phyloP scores from a whole-genome alignment of 2,329 filamentous ascomycete species.

The Plectosphaerella plurivora region DNA sequence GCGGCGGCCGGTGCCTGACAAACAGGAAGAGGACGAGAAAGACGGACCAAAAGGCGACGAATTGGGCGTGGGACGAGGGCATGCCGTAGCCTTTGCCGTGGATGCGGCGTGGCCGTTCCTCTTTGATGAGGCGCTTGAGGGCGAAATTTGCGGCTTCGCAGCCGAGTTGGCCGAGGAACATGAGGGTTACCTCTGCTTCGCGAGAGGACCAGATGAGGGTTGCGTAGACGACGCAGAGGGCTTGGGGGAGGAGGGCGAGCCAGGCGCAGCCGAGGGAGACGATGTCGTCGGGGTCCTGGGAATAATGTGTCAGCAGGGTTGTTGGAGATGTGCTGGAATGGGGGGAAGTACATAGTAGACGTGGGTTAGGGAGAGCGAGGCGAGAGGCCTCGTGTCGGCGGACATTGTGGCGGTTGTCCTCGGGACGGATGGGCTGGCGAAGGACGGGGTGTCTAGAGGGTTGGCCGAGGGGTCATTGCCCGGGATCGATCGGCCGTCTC shows the following conservation, averaged over 20 bases:
- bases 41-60: constrained; percentile 85
- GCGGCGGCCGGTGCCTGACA: constrained; percentile 65
- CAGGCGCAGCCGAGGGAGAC: constrained; percentile 87
- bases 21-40: constrained; percentile 82
- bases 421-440: neutral
- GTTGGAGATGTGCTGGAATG: neutral
- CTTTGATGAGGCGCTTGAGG: constrained; percentile 86
- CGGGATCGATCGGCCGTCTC: neutral
- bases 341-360: constrained; percentile 63
- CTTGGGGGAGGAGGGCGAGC: constrained; percentile 91
- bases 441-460: neutral
- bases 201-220: constrained; percentile 88
- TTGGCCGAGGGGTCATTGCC: neutral
- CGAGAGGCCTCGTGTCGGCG: constrained; percentile 53
- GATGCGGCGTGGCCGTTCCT: constrained; percentile 79
- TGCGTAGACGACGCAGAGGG: constrained; percentile 82
- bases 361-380: constrained; percentile 90
- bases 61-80: constrained; percentile 92
- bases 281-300: constrained; percentile 77
- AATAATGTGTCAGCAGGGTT: neutral
- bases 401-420: constrained; percentile 15
- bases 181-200: constrained; percentile 82
- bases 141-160: constrained; percentile 90
- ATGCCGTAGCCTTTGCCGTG: constrained; percentile 96
- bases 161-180: constrained; percentile 86